Percentiles rank a stretch among this genome's conserved stretches.
phyloP scores from a whole-genome alignment of 2,329 filamentous ascomycete genomes.

The Sclerotinia sclerotiorum region DNA sequence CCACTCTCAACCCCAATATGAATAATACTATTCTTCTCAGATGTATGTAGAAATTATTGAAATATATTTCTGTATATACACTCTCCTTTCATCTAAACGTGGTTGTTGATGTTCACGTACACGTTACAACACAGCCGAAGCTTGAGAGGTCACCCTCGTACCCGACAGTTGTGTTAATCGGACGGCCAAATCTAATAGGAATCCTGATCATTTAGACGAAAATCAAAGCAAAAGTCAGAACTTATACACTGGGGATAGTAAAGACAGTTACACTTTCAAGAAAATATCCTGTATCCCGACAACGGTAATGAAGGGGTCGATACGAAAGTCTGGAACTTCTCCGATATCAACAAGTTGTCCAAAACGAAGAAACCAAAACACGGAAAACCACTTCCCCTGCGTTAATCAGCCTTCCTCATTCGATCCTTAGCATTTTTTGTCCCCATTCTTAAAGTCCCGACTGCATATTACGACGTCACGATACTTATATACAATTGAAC shows the following conservation, averaged over 20 bases:
- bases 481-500: slow-evolving; percentile 3
- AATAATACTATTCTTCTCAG: background rate
- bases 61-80: background rate
- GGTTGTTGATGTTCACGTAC: slow-evolving; percentile 12
- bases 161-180: background rate
- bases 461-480: slow-evolving; percentile 16
- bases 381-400: background rate
- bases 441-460: background rate
- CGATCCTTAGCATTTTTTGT: background rate
- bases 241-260: background rate
- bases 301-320: slow-evolving; percentile 13
- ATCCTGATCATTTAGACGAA: background rate
- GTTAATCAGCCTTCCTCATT: slow-evolving; percentile 10
- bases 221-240: background rate
- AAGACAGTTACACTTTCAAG: background rate
- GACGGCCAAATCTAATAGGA: background rate
- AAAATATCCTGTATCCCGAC: background rate
- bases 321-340: slow-evolving; percentile 3
- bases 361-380: background rate
- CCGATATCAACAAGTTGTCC: slow-evolving; percentile 1
- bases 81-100: slow-evolving; percentile 4
- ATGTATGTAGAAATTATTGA: background rate
- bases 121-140: slow-evolving; percentile 12
- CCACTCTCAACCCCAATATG: background rate
- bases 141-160: slow-evolving; percentile 1